Evolutionary conservation across 441 rosid genomes (phyloP).

Genomic region (Populus trichocarpa): DNA sequence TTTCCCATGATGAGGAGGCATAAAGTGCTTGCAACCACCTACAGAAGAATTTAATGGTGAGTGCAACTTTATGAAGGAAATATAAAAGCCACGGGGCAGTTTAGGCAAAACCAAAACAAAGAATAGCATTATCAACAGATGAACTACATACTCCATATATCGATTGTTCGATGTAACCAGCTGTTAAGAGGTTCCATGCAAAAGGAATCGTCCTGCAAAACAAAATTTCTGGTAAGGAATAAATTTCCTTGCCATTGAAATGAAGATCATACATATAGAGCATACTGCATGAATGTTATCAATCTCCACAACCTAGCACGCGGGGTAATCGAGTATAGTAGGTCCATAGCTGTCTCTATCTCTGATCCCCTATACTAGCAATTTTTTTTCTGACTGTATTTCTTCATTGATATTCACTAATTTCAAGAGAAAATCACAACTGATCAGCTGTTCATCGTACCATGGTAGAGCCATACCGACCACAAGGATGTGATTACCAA

Average conservation of each 20-base stretch:
- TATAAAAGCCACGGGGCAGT: not conserved
- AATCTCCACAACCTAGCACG: not conserved
- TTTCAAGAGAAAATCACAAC: too few relatives aligned
- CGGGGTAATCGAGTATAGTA: not conserved
- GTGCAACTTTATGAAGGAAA: slow-evolving; percentile 4
- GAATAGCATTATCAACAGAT: not conserved
- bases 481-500: not conserved
- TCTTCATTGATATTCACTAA: not conserved
- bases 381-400: not conserved
- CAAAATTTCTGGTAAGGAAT: slow-evolving; percentile 5
- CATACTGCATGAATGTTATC: not conserved
- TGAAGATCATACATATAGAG: not conserved
- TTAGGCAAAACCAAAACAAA: slow-evolving; percentile 3
- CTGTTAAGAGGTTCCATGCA: slow-evolving; percentile 89
- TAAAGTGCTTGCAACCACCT: slow-evolving; percentile 66
- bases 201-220: slow-evolving; percentile 90
- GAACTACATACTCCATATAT: slow-evolving; percentile 64
- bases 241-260: not conserved
- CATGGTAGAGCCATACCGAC: not conserved
- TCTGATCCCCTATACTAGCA: not conserved
- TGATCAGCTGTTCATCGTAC: not conserved
- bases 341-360: not conserved
- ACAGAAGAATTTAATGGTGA: slow-evolving; percentile 20
- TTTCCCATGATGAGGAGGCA: slow-evolving; percentile 91
- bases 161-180: slow-evolving; percentile 86